phyloP scores from a whole-genome alignment of 148 eudicot genomes.

The Rhododendron ferrugineum region DNA sequence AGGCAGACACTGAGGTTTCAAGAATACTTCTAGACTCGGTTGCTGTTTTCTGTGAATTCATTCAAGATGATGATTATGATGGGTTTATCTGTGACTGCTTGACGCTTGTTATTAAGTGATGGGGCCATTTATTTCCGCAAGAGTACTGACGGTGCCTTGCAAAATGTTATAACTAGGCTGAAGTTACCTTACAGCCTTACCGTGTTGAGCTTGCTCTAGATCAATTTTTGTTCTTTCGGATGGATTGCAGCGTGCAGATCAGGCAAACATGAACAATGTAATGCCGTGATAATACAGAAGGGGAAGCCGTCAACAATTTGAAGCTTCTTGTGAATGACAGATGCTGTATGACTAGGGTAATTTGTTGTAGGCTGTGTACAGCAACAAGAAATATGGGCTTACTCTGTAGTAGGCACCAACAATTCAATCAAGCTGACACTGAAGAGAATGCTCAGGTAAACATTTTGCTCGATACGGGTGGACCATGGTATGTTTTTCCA shows the following conservation, averaged over 20 bases:
- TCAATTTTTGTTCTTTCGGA: constrained; percentile 5
- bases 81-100: background rate
- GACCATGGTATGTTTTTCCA: background rate
- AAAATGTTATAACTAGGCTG: background rate
- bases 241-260: background rate
- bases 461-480: background rate
- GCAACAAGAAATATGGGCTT: constrained; percentile 52
- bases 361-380: constrained; percentile 9
- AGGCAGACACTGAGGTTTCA: background rate
- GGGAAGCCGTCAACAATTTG: background rate
- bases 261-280: background rate
- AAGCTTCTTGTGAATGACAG: constrained; percentile 1
- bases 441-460: constrained; percentile 72
- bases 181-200: background rate
- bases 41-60: background rate
- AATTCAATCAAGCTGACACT: constrained; percentile 47
- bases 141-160: background rate
- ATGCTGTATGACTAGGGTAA: constrained; percentile 16
- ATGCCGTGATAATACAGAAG: background rate
- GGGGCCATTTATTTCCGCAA: background rate
- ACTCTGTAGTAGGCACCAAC: constrained; percentile 77
- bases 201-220: background rate
- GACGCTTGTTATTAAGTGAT: background rate
- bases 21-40: background rate
- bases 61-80: background rate